Conservation (phyloP, 129 eudicot species). For the Flaveria robusta region DNA sequence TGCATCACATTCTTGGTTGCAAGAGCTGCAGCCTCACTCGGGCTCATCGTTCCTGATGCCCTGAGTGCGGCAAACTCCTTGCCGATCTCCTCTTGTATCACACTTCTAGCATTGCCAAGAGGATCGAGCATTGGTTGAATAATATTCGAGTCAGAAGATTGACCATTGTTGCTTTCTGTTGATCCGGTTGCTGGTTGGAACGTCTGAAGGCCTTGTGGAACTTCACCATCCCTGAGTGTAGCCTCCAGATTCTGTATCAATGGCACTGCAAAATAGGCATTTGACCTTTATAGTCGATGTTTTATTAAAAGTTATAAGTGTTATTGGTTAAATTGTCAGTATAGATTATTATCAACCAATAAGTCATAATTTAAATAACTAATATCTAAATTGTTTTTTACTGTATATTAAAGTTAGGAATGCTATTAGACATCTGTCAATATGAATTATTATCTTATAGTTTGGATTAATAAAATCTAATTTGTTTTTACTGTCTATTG, state of each 20-base stretch:
- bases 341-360: too few species aligned
- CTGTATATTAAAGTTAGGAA: too few species aligned
- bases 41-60: constrained; percentile 69
- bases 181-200: constrained; percentile 35
- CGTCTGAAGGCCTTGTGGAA: constrained; percentile 62
- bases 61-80: constrained; percentile 69
- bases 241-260: constrained; percentile 81
- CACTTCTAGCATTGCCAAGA: constrained; percentile 61
- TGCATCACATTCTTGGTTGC: constrained; percentile 82
- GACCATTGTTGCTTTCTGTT: constrained; percentile 11
- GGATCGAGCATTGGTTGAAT: constrained; percentile 44
- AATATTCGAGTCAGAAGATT: constrained; percentile 19
- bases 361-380: too few species aligned
- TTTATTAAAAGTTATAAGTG: too few species aligned
- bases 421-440: too few species aligned
- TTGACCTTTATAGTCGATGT: neutral
- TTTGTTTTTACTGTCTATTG: too few species aligned
- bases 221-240: constrained; percentile 67
- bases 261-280: constrained; percentile 60
- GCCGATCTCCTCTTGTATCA: constrained; percentile 73
- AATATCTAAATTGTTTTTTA: too few species aligned
- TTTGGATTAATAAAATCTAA: neutral
- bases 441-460: too few species aligned
- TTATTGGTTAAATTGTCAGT: too few species aligned
- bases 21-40: constrained; percentile 83